A percentile compares a stretch with the other conserved stretches of the same genome.
These are phyloP conservation scores for Earliella scabrosa DNA, from an alignment of 1,284 basidiomycete genomes.

Conservation along the genomic window DNA sequence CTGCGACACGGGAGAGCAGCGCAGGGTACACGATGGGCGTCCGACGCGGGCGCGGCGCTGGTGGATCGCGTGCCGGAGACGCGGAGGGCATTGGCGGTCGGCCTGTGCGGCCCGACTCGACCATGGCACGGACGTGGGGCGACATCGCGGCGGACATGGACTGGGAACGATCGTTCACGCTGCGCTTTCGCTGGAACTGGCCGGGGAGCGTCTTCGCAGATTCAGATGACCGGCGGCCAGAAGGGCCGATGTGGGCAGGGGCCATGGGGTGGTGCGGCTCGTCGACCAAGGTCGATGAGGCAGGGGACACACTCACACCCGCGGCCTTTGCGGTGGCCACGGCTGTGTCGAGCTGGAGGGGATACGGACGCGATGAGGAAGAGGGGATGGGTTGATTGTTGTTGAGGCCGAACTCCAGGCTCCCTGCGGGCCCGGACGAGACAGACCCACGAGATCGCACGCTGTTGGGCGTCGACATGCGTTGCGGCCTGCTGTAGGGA, in stretches of 20 bases:
- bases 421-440: conserved; percentile 28
- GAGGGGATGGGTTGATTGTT: conserved; percentile 23
- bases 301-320: conserved; percentile 53
- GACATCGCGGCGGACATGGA: conserved; percentile 72
- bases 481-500: conserved; percentile 48
- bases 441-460: conserved; percentile 32
- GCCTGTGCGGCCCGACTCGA: conserved; percentile 36
- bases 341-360: conserved; percentile 53
- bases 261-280: conserved; percentile 35
- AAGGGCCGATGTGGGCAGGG: conserved; percentile 9
- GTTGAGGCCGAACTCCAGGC: conserved; percentile 22
- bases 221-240: conserved; percentile 57
- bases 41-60: conserved; percentile 44
- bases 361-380: conserved; percentile 44
- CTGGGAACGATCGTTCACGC: conserved; percentile 68
- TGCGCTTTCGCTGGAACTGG: conserved; percentile 58
- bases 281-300: conserved; percentile 55
- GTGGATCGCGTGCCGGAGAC: conserved; percentile 53
- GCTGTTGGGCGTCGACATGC: conserved; percentile 31
- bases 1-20: conserved; percentile 91
- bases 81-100: conserved; percentile 44
- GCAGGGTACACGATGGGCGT: conserved; percentile 93
- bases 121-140: conserved; percentile 37
- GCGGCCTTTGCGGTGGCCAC: conserved; percentile 37
- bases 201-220: conserved; percentile 54